A percentile compares a stretch with the other conserved stretches of the same genome.
Conservation (phyloP, 1,284 basidiomycete genomes). For the Macrocystidia cucumis region DNA sequence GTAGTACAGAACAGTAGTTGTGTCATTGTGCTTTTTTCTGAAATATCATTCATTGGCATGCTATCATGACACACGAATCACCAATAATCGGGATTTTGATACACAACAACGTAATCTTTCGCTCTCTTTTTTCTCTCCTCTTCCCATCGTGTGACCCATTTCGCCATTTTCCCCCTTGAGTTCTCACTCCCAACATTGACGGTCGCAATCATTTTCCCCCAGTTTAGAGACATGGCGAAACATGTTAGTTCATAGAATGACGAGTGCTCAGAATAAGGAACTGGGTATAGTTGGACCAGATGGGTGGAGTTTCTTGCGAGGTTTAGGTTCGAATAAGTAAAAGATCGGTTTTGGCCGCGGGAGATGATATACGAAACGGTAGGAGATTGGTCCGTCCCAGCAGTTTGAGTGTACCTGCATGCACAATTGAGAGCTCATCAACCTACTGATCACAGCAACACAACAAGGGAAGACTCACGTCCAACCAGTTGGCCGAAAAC, state of each 20-base stretch:
- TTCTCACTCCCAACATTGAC: constrained; percentile 86
- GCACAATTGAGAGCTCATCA: not conserved
- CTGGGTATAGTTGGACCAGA: constrained; percentile 71
- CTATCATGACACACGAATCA: too few relatives aligned
- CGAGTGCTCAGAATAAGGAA: constrained; percentile 96
- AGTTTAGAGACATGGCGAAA: constrained; percentile 82
- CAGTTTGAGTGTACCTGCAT: constrained; percentile 62
- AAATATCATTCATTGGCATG: too few relatives aligned
- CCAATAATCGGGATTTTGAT: constrained; percentile 65
- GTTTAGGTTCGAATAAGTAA: constrained; percentile 61
- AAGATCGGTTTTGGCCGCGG: constrained; percentile 56
- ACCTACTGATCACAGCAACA: not conserved
- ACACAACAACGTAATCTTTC: constrained; percentile 46
- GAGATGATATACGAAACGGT: constrained; percentile 62
- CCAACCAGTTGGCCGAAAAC: constrained; percentile 93
- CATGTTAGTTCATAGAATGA: constrained; percentile 92
- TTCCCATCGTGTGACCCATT: constrained; percentile 86
- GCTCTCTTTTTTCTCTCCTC: constrained; percentile 62
- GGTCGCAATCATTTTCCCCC: constrained; percentile 87
- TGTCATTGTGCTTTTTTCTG: constrained; percentile 22
- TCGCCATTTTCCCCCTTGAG: constrained; percentile 77
- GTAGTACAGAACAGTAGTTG: constrained; percentile 21
- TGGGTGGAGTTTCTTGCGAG: constrained; percentile 68
- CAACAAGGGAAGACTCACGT: constrained; percentile 46
- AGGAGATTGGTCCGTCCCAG: constrained; percentile 56